Evolutionary conservation across 495 filamentous ascomycete genomes (phyloP).

Genomic region (Tuber indicum): DNA sequence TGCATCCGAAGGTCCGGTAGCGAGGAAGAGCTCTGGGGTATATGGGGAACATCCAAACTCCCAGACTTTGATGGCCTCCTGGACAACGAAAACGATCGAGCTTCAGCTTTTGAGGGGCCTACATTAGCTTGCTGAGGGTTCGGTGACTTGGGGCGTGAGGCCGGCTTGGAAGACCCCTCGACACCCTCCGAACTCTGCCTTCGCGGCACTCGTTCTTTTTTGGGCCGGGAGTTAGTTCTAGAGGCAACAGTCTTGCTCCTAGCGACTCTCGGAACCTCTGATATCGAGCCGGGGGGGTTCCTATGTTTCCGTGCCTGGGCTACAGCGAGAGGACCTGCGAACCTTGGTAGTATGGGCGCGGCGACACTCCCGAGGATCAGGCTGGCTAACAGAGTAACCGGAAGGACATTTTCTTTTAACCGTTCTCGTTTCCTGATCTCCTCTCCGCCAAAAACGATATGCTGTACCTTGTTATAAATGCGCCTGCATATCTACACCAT

Average conservation of each 20-base stretch:
- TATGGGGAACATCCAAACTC: constrained; percentile 47
- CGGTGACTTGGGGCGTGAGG: constrained; percentile 36
- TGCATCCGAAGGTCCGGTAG: constrained; percentile 55
- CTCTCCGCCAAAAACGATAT: constrained; percentile 64
- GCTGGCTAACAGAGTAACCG: constrained; percentile 64
- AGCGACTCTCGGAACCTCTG: constrained; percentile 48
- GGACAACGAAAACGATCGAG: constrained; percentile 35
- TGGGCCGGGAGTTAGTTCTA: constrained; percentile 47
- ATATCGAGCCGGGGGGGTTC: constrained; percentile 51
- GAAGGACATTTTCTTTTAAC: constrained; percentile 67
- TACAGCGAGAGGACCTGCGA: constrained; percentile 63
- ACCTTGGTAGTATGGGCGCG: constrained; percentile 46
- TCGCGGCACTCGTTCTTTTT: constrained; percentile 46
- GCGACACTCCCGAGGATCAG: constrained; percentile 60
- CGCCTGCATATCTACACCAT: constrained; percentile 56
- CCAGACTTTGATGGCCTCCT: constrained; percentile 42
- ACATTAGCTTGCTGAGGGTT: constrained; percentile 27
- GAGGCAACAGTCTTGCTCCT: constrained; percentile 59
- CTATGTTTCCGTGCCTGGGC: constrained; percentile 66
- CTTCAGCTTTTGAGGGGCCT: constrained; percentile 36
- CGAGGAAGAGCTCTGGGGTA: constrained; percentile 59
- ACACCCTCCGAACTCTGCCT: constrained; percentile 44
- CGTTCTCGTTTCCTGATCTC: constrained; percentile 57
- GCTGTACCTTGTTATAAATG: constrained; percentile 73
- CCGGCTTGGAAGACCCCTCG: constrained; percentile 35